Base-by-base conservation (phyloP, 371 early-diverging fungal species). In the Lichtheimia hyalospora region DNA sequence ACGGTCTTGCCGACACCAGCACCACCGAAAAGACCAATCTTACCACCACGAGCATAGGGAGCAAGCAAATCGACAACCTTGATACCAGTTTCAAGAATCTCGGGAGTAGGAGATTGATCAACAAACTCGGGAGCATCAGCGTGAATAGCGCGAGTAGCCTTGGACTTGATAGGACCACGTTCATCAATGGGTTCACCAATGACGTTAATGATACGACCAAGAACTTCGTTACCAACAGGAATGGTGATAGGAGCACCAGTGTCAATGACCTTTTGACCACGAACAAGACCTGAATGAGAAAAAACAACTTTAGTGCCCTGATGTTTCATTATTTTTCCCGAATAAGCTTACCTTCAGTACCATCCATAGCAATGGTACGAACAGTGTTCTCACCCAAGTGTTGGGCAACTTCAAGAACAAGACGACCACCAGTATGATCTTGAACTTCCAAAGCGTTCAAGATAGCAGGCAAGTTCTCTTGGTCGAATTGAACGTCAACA, bases 361-460 rank as follows among this genome's bases (percentile, higher is more conserved):
- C 97, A 88, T 97, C 97, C 97, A 97, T 97, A 80, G 97, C 98
- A 92, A 97, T 97, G 70, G 95, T 95, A 74, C 98, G 93, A 71
- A 97, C 98, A 62, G 96, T 95, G 91, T 96, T 96, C 83, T 97
- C 97, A 73, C 97, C 96, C 80, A 96, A 84, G 76, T 97, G 97
- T 84, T 96, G 96, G 58, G 96, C 76, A 52, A 96, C 97, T 82
- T 97, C 97, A 41, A 97, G 90, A 64, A 96, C 97, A 60, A 97
- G 86, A 67, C 96, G 93, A 59, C 81, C 74, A 69, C 85, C 85
- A 57, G 77, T 57, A 79, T 91, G 85, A 81, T 82, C 85, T 78
- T 93, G 81, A 57, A 96, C 95, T 84, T 97, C 97, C 42, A 97
- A 89, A 55, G 97, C 96, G 88, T 97, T 97, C 71, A 96, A 87